Evolutionary conservation across 1,284 basidiomycete genomes (phyloP).

Genomic region (Termitomyces sp.): DNA sequence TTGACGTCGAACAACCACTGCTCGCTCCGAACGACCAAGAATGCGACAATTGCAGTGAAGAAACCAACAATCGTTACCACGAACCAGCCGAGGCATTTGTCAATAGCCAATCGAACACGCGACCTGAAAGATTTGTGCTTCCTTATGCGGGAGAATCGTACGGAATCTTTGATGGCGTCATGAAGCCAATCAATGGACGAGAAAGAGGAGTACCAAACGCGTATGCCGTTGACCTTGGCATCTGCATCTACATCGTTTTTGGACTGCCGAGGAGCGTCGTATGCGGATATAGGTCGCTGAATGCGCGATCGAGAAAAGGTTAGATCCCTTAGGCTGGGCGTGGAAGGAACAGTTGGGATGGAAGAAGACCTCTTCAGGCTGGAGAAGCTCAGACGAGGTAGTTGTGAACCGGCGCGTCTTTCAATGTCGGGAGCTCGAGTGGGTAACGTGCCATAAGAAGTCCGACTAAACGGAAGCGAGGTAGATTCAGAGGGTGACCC

Average conservation of each 20-base stretch:
- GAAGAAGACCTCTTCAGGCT: conserved; percentile 25
- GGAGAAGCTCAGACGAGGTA: conserved; percentile 31
- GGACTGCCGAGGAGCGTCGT: conserved; percentile 50
- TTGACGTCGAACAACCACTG: conserved; percentile 93
- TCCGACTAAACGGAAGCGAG: conserved; percentile 19
- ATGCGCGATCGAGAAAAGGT: conserved; percentile 33
- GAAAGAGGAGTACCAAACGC: conserved; percentile 90
- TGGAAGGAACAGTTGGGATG: conserved; percentile 25
- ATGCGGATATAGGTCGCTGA: conserved; percentile 66
- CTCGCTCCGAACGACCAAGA: conserved; percentile 82
- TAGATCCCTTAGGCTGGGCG: conserved; percentile 34
- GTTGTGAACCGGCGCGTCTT: conserved; percentile 30
- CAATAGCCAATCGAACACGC: conserved; percentile 62
- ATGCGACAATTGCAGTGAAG: conserved; percentile 81
- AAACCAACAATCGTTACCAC: conserved; percentile 86
- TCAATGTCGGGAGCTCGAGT: conserved; percentile 22
- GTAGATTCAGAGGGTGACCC: conserved; percentile 24
- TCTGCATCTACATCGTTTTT: conserved; percentile 47
- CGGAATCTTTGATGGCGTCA: conserved; percentile 88
- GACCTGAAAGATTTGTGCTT: conserved; percentile 70
- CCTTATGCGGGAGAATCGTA: conserved; percentile 67
- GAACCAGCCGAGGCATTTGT: conserved; percentile 87
- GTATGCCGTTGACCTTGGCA: conserved; percentile 76
- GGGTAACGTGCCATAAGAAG: conserved; percentile 50
- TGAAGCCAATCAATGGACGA: conserved; percentile 89